These are phyloP conservation scores for Musa beccarii DNA, from an alignment of 176 grass and related monocot species.

Conservation along the genomic window DNA sequence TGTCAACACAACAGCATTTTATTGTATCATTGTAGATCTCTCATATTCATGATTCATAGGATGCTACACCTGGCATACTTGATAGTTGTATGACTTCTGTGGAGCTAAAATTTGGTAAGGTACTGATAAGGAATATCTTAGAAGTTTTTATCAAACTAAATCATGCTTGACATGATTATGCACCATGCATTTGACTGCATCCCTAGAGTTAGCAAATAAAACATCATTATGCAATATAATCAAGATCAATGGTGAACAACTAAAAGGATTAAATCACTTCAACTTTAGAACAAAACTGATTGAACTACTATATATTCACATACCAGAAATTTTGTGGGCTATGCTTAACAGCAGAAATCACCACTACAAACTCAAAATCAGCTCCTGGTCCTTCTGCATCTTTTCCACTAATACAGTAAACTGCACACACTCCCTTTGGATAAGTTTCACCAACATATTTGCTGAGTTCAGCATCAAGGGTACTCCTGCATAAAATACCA, in stretches of 20 bases:
- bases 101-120: too few species aligned
- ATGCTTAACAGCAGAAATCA: constrained; percentile 71
- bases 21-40: too few species aligned
- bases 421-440: constrained; percentile 69
- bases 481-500: constrained; percentile 36
- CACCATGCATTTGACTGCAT: neutral
- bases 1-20: too few species aligned
- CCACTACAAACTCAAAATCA: constrained; percentile 69
- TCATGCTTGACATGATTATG: neutral
- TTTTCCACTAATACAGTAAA: constrained; percentile 84
- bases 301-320: constrained; percentile 6
- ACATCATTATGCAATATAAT: neutral
- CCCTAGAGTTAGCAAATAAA: neutral
- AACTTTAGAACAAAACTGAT: neutral
- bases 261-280: neutral
- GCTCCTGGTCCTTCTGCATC: constrained; percentile 67
- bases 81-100: too few species aligned
- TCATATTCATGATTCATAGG: too few species aligned
- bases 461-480: constrained; percentile 67
- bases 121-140: neutral
- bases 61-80: too few species aligned
- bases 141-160: neutral
- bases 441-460: constrained; percentile 86
- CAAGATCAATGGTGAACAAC: neutral
- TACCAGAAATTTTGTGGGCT: constrained; percentile 98